Conservation (phyloP, 768 basidiomycete genomes). For the Amanita jacksonii region DNA sequence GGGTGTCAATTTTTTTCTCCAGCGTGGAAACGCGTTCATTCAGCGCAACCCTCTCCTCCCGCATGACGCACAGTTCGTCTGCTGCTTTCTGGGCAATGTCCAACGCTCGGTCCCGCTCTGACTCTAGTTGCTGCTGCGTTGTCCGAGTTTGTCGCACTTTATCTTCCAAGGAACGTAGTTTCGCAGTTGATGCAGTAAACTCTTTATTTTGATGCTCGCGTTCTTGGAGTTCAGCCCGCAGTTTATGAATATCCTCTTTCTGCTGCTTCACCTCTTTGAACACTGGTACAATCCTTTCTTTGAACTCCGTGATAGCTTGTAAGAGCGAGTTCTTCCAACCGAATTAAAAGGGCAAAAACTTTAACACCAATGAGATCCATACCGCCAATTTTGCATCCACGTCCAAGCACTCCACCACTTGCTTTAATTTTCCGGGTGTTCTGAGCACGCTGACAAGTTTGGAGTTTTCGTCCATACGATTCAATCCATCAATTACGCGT, state of each 20-base stretch:
- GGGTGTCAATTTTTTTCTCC: conserved; percentile 20
- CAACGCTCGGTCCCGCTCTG: conserved; percentile 21
- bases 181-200: conserved; percentile 12
- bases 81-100: conserved; percentile 19
- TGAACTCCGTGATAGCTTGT: conserved; percentile 30
- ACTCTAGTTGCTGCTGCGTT: conserved; percentile 12
- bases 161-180: conserved; percentile 13
- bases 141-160: conserved; percentile 16
- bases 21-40: conserved; percentile 16
- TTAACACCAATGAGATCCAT: neutral
- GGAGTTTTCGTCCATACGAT: conserved; percentile 23
- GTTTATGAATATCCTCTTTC: conserved; percentile 17
- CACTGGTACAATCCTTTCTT: conserved; percentile 29
- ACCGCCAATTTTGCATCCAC: conserved; percentile 21
- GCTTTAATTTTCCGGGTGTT: conserved; percentile 25
- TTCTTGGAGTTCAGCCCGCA: conserved; percentile 14
- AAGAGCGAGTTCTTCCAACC: conserved; percentile 21
- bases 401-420: conserved; percentile 17
- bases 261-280: conserved; percentile 23
- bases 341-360: neutral
- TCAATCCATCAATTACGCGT: conserved; percentile 8
- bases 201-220: conserved; percentile 10
- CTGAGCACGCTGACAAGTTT: conserved; percentile 26
- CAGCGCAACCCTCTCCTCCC: conserved; percentile 11
- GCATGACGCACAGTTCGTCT: conserved; percentile 15